Percentiles rank a stretch among this genome's conserved stretches.
Evolutionary conservation across 768 basidiomycete genomes (phyloP).

Genomic region (Hortiboletus campestris): DNA sequence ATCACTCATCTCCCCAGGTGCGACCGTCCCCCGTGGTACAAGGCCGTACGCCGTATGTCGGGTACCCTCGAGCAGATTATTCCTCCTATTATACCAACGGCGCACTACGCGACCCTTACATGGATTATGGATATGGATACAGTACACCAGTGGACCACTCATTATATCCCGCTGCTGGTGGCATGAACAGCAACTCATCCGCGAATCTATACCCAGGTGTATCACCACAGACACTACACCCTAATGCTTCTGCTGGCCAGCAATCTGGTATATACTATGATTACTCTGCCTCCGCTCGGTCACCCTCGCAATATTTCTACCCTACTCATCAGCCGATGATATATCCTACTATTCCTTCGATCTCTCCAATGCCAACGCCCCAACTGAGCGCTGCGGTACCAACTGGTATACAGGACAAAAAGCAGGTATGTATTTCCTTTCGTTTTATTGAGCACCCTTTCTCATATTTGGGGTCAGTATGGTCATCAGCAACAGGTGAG

Average conservation of each 20-base stretch:
- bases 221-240: slow-evolving; percentile 42
- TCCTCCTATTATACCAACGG: slow-evolving; percentile 55
- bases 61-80: slow-evolving; percentile 58
- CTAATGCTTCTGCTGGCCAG: slow-evolving; percentile 41
- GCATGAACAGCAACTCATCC: slow-evolving; percentile 42
- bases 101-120: slow-evolving; percentile 47
- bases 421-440: slow-evolving; percentile 46
- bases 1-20: slow-evolving; percentile 35
- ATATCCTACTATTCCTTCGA: slow-evolving; percentile 51
- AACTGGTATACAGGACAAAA: slow-evolving; percentile 49
- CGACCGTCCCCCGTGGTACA: slow-evolving; percentile 46
- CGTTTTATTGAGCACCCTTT: not conserved
- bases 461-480: slow-evolving; percentile 33
- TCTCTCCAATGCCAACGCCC: slow-evolving; percentile 53
- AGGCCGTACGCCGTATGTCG: slow-evolving; percentile 45
- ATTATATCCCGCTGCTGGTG: slow-evolving; percentile 48
- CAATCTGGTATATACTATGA: slow-evolving; percentile 61
- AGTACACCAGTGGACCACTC: slow-evolving; percentile 48
- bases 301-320: slow-evolving; percentile 62
- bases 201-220: slow-evolving; percentile 50
- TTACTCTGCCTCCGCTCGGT: slow-evolving; percentile 46
- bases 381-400: slow-evolving; percentile 44
- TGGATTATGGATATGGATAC: slow-evolving; percentile 59
- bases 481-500: slow-evolving; percentile 47
- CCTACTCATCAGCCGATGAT: slow-evolving; percentile 56